phyloP scores from a whole-genome alignment of 768 basidiomycete species.

The Cystofilobasidium capitatum region DNA sequence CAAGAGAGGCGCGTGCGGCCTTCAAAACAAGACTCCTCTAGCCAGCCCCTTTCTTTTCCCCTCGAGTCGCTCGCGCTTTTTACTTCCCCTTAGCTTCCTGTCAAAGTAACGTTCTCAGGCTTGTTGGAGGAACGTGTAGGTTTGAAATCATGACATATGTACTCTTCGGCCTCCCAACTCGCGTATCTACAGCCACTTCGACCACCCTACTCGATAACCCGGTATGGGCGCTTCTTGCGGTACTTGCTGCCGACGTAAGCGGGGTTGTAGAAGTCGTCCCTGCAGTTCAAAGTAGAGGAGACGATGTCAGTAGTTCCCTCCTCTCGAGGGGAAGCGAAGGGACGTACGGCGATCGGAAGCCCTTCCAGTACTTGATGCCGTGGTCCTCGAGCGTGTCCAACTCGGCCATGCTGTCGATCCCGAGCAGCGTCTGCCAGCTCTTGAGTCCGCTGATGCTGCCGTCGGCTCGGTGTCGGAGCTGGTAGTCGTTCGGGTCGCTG shows the following conservation, averaged over 20 bases:
- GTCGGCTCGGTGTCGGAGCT: background rate
- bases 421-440: constrained; percentile 1
- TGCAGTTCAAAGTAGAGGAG: background rate
- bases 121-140: no score
- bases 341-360: background rate
- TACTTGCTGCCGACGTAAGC: background rate
- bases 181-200: background rate
- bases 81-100: no score
- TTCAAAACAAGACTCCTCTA: no score
- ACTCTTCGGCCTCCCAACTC: no score
- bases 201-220: background rate
- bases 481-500: constrained; percentile 48
- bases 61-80: no score
- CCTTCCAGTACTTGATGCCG: background rate
- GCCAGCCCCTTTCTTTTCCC: no score
- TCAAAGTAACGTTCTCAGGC: no score
- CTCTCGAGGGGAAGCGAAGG: background rate
- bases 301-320: no score
- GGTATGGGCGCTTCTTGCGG: background rate
- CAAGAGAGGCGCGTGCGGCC: no score
- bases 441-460: background rate
- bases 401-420: background rate
- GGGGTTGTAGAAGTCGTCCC: background rate
- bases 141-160: no score
- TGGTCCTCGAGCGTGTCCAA: background rate